Conservation (phyloP, 2,329 filamentous ascomycete genomes). For the Fusarium sp. region DNA sequence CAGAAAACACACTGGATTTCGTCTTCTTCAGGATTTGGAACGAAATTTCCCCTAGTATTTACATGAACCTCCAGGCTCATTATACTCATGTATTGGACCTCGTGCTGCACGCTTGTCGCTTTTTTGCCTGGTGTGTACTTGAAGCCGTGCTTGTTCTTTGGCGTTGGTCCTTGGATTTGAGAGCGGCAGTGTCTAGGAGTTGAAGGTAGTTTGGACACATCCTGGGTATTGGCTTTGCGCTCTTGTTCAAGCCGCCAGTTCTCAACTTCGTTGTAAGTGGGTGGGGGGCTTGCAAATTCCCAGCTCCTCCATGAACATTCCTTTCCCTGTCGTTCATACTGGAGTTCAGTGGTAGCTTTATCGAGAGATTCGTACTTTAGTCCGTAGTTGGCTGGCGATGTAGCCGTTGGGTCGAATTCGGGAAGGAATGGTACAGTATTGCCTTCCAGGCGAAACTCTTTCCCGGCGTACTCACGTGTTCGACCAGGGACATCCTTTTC, state of each 20-base stretch:
- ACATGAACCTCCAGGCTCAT: conserved; percentile 96
- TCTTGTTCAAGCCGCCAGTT: conserved; percentile 69
- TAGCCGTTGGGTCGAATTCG: conserved; percentile 75
- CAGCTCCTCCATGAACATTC: conserved; percentile 72
- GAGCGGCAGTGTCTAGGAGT: conserved; percentile 66
- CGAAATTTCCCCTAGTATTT: conserved; percentile 82
- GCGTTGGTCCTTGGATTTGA: conserved; percentile 90
- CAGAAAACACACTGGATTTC: conserved; percentile 91
- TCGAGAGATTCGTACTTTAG: conserved; percentile 63
- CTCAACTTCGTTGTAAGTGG: conserved; percentile 75
- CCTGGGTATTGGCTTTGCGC: conserved; percentile 7
- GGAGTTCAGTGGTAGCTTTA: conserved; percentile 61
- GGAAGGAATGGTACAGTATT: conserved; percentile 83
- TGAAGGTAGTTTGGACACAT: conserved; percentile 36
- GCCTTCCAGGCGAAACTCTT: conserved; percentile 83
- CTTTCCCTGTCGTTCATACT: conserved; percentile 60
- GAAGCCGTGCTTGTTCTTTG: conserved; percentile 83
- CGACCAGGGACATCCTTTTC: conserved; percentile 85
- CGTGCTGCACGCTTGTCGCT: conserved; percentile 81
- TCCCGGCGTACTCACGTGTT: conserved; percentile 85
- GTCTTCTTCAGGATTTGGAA: conserved; percentile 91
- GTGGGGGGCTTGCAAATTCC: conserved; percentile 80
- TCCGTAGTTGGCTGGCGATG: conserved; percentile 66
- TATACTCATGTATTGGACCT: conserved; percentile 93
- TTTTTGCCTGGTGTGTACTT: conserved; percentile 84